phyloP scores from a whole-genome alignment of 345 rosid species.

The Eucalyptus regnans region DNA sequence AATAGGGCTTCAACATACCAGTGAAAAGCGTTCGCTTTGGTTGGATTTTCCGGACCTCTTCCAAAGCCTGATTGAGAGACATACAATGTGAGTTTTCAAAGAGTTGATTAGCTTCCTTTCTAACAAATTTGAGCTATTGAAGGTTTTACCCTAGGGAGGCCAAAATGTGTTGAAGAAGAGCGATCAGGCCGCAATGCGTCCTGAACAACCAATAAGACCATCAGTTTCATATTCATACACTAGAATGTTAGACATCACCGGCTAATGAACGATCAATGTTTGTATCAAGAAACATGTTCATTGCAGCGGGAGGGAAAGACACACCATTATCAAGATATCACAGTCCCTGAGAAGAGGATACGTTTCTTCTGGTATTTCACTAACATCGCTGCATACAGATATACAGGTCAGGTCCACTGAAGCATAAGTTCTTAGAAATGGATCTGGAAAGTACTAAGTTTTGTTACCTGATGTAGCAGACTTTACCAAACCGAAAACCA shows the following conservation, averaged over 20 bases:
- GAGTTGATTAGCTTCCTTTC: neutral
- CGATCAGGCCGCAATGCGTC: slow-evolving; percentile 87
- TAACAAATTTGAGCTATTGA: neutral
- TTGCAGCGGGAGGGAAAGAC: neutral
- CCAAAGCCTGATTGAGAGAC: slow-evolving; percentile 43
- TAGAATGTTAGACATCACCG: neutral
- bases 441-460: neutral
- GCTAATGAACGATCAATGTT: neutral
- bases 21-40: slow-evolving; percentile 86
- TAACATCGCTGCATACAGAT: slow-evolving; percentile 61
- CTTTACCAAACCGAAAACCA: slow-evolving; percentile 80
- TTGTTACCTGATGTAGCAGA: slow-evolving; percentile 77
- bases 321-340: slow-evolving; percentile 60
- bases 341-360: slow-evolving; percentile 68
- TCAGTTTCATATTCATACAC: neutral
- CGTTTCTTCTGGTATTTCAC: slow-evolving; percentile 87
- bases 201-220: slow-evolving; percentile 18
- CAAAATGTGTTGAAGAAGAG: slow-evolving; percentile 85
- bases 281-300: neutral
- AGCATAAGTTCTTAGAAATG: neutral
- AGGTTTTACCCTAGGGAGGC: slow-evolving; percentile 69
- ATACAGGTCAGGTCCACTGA: neutral
- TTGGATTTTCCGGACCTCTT: slow-evolving; percentile 74
- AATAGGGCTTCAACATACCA: slow-evolving; percentile 5
- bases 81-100: neutral